phyloP scores from a whole-genome alignment of 1,284 basidiomycete species.

The Ceratobasidium sp. region DNA sequence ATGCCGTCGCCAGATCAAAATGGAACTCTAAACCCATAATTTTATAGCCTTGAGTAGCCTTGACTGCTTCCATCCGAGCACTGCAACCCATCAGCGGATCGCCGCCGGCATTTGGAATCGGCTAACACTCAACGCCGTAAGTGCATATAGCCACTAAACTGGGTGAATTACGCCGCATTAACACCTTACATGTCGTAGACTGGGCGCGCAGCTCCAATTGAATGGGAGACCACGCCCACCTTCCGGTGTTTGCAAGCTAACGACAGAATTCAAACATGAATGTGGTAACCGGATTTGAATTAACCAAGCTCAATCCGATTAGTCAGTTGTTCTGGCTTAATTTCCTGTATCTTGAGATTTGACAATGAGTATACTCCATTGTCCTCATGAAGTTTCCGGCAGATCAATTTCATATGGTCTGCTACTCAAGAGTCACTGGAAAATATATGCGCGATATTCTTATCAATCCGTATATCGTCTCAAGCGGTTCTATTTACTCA shows the following conservation, averaged over 20 bases:
- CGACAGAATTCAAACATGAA: slow-evolving; percentile 54
- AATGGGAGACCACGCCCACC: slow-evolving; percentile 55
- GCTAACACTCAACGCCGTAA: slow-evolving; percentile 53
- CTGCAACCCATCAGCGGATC: slow-evolving; percentile 56
- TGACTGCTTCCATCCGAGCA: slow-evolving; percentile 61
- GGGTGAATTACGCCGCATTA: slow-evolving; percentile 35
- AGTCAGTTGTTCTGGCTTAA: too few relatives aligned
- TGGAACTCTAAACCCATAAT: neutral
- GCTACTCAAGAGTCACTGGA: too few relatives aligned
- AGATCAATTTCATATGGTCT: too few relatives aligned
- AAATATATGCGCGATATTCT: too few relatives aligned
- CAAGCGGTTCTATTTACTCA: neutral
- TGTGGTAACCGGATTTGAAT: neutral
- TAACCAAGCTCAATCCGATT: neutral
- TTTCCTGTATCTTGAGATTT: too few relatives aligned
- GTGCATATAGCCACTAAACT: slow-evolving; percentile 37
- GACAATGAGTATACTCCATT: too few relatives aligned
- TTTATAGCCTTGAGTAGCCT: slow-evolving; percentile 55
- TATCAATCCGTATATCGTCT: too few relatives aligned
- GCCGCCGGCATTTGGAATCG: slow-evolving; percentile 60
- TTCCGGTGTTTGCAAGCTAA: slow-evolving; percentile 57
- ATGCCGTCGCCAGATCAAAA: neutral
- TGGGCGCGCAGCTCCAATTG: slow-evolving; percentile 53
- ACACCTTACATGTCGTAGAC: slow-evolving; percentile 47
- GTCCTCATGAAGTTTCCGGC: too few relatives aligned